Evolutionary conservation across 257 asterid species (phyloP), one percentile per base, ranked within the genome.

Genomic region (Fraxinus anomala): DNA sequence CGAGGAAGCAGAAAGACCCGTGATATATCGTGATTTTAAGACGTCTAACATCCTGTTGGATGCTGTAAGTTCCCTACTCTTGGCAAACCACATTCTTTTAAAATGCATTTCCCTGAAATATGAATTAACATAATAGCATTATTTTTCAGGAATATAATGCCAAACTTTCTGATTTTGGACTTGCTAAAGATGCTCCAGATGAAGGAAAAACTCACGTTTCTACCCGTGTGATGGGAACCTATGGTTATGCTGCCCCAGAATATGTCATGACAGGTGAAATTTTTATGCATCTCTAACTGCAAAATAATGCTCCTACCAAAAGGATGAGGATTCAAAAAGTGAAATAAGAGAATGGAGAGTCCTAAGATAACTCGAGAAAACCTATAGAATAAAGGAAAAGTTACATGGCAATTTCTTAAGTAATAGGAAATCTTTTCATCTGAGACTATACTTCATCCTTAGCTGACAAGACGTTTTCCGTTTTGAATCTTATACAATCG

Each of bases 121-220:
- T 61, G 28, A 23, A 70, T 39, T 75, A 37, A 12, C n/a, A 42
- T 42, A 42, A 42, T 42, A 19, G 33, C 36, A 33, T 37, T 33
- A 21, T 76, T 30, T 70, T 79, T 9, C 83, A 89, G 93, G 93
- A 89, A 77, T 89, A 89, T 73, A 89, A 89, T 70, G 89, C 93
- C 74, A 89, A 89, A 76, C 93, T 89, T 56, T 89, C 93, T 10
- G 93, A 89, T 83, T 88, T 88, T n/a, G 92, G 92, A 74, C 92
- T 88, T 73, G 92, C 92, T 78, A 88, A 88, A 84, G 92, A 87
- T 82, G 93, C 91, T 39, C 93, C 93, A 1, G 93, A 89, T 65
- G 93, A 87, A 87, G 93, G 91, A 14, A 89, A 89, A 83, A 87
- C 93, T 69, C 93, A 89, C 19, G 93, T 89, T 81, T 89, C 93